phyloP scores from a whole-genome alignment of 306 rosid genomes.

The Dryas alaskensis region DNA sequence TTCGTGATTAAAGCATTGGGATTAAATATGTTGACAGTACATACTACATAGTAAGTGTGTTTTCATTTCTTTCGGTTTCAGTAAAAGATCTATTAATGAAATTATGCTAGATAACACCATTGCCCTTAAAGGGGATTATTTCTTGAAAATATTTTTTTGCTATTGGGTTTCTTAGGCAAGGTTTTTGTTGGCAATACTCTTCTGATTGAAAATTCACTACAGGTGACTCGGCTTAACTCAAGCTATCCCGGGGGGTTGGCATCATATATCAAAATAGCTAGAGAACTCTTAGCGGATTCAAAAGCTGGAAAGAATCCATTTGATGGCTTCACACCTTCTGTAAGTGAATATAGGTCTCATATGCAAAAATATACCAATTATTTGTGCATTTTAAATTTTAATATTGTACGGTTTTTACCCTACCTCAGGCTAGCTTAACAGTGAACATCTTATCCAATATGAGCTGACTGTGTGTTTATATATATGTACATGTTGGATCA shows the following conservation, averaged over 20 bases:
- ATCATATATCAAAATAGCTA: conserved; percentile 70
- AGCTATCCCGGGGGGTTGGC: conserved; percentile 89
- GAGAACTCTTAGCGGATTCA: conserved; percentile 81
- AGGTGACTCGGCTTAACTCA: conserved; percentile 66
- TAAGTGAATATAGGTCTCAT: conserved; percentile 34
- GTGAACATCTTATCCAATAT: background rate
- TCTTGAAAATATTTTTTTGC: too few relatives aligned
- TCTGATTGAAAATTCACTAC: conserved; percentile 22
- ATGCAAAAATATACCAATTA: background rate
- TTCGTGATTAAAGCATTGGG: too few relatives aligned
- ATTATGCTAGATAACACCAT: background rate
- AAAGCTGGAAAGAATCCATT: conserved; percentile 84
- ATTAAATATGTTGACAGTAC: too few relatives aligned
- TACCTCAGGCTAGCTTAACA: background rate
- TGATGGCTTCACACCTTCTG: conserved; percentile 96
- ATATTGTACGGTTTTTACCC: too few relatives aligned
- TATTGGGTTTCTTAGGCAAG: background rate
- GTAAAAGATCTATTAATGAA: background rate
- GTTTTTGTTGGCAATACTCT: background rate
- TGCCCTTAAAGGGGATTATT: background rate
- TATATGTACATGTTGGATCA: background rate
- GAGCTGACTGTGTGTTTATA: background rate
- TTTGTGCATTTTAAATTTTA: background rate
- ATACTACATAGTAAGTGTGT: background rate
- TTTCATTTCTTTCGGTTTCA: background rate